Evolutionary conservation across 2,329 filamentous ascomycete genomes (phyloP).

Genomic region (Apiospora sp.): DNA sequence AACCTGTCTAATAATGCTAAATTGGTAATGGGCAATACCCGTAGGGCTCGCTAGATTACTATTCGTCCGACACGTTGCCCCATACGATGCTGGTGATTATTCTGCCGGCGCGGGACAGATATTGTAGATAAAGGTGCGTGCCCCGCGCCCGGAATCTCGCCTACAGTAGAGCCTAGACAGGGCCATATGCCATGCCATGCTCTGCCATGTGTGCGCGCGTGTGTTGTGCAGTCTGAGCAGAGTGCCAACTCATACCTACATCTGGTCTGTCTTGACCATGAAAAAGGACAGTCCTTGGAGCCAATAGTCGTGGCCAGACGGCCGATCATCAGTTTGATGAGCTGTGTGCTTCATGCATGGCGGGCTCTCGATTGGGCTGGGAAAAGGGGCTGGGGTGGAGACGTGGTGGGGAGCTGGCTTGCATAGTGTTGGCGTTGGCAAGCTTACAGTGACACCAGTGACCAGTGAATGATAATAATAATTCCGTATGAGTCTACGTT

Average conservation of each 20-base stretch:
- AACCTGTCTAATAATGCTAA: not conserved
- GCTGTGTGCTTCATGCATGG: conserved; percentile 22
- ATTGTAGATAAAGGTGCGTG: not conserved
- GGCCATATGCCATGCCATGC: not conserved
- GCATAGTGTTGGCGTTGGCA: not conserved
- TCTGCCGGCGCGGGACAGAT: conserved; percentile 13
- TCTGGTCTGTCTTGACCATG: not conserved
- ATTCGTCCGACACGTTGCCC: conserved; percentile 11
- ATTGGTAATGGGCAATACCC: not conserved
- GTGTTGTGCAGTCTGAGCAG: conserved; percentile 11
- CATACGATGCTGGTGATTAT: not conserved
- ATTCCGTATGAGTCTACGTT: not conserved
- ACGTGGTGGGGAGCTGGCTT: conserved; percentile 15
- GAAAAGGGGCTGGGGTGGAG: conserved; percentile 12
- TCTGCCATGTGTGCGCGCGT: not conserved
- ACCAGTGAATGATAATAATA: not conserved
- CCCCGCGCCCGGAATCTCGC: not conserved
- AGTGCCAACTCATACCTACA: conserved; percentile 8
- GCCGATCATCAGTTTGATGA: conserved; percentile 23
- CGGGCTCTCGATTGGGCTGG: conserved; percentile 17
- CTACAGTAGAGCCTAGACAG: not conserved
- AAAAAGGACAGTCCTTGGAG: not conserved
- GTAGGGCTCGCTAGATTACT: conserved; percentile 18
- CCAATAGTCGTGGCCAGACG: conserved; percentile 19
- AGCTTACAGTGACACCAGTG: conserved; percentile 8